phyloP scores from a whole-genome alignment of 306 rosid genomes.

The Cyclanthera cordifolia region DNA sequence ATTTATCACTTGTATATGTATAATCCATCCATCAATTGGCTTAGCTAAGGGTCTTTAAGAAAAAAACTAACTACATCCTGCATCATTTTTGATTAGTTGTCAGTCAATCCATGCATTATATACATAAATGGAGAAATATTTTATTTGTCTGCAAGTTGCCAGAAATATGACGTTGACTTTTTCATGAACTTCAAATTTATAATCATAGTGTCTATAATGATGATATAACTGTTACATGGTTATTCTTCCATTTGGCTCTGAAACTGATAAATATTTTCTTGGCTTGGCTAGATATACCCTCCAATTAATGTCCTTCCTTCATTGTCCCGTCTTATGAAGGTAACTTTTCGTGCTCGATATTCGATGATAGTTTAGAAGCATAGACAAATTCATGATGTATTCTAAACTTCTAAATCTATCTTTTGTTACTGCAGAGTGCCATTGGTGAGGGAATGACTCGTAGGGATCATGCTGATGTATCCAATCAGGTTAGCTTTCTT shows the following conservation, averaged over 20 bases:
- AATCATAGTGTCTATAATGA: neutral
- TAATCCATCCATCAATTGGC: neutral
- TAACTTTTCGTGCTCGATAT: constrained; percentile 17
- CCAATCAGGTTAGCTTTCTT: constrained; percentile 70
- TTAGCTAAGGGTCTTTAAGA: neutral
- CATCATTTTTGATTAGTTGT: neutral
- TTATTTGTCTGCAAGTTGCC: too few relatives aligned
- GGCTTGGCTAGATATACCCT: constrained; percentile 67
- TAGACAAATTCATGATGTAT: neutral
- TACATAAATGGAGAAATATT: too few relatives aligned
- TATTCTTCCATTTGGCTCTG: constrained; percentile 16
- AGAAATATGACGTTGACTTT: neutral
- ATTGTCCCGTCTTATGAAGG: constrained; percentile 98
- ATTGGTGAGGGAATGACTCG: constrained; percentile 99
- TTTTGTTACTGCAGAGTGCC: constrained; percentile 66
- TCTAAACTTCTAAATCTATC: neutral
- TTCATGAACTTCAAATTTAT: neutral
- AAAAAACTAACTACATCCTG: neutral
- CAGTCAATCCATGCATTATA: neutral
- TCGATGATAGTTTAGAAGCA: constrained; percentile 8
- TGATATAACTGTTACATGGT: constrained; percentile 10
- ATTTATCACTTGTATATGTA: too few relatives aligned
- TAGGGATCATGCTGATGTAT: constrained; percentile 90
- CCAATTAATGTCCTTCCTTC: constrained; percentile 98
- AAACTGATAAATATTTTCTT: constrained; percentile 24